A percentile compares a stretch with the other conserved stretches of the same genome.
phyloP scores from a whole-genome alignment of 192 early-diverging fungal species.

The Chytriomyces hyalinus region DNA sequence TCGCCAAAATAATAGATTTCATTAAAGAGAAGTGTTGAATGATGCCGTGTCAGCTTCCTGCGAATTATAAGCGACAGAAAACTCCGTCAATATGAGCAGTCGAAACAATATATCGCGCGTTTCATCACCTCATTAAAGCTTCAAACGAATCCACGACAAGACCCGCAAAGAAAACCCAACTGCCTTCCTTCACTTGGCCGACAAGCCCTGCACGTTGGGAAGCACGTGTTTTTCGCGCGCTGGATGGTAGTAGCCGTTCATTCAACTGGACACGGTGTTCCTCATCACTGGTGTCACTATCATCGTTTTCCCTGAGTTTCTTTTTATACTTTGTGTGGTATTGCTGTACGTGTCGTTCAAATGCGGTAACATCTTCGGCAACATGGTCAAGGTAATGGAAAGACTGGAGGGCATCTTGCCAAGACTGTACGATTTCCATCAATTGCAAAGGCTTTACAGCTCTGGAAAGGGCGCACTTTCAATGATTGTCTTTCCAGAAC shows the following conservation, averaged over 20 bases:
- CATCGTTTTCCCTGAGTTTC: neutral
- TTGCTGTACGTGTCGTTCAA: neutral
- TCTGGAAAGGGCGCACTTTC: neutral
- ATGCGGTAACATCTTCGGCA: neutral
- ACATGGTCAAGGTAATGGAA: neutral
- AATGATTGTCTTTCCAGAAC: neutral
- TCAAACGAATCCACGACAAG: slow-evolving; percentile 43
- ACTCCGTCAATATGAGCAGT: neutral
- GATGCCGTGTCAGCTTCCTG: slow-evolving; percentile 54
- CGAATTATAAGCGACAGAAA: neutral
- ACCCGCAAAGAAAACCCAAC: slow-evolving; percentile 24
- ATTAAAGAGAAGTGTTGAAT: slow-evolving; percentile 68
- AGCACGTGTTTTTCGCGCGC: slow-evolving; percentile 46
- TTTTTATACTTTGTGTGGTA: neutral
- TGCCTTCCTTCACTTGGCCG: slow-evolving; percentile 42
- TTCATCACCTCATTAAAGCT: slow-evolving; percentile 38
- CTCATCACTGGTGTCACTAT: neutral
- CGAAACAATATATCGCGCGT: slow-evolving; percentile 41
- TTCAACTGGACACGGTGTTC: neutral
- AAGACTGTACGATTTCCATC: neutral
- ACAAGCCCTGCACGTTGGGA: slow-evolving; percentile 46
- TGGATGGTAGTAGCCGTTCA: neutral
- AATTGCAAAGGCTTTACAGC: neutral
- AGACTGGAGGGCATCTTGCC: neutral
- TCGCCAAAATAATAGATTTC: slow-evolving; percentile 84